Base-by-base conservation (phyloP, 176 grass and related monocot species). In the Aegilops speltoides region DNA sequence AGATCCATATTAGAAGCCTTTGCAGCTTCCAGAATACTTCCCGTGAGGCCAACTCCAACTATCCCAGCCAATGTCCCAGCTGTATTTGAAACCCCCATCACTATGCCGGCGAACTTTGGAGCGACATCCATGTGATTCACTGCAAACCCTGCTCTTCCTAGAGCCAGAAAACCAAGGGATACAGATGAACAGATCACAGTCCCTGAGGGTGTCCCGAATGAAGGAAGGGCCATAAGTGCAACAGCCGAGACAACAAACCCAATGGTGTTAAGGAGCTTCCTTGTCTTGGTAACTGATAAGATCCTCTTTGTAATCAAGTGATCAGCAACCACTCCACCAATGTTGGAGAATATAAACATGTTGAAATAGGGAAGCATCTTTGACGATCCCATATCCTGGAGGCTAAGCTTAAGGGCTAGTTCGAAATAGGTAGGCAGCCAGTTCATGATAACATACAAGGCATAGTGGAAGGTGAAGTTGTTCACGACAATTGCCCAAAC, bases 401-500 rank as follows among this genome's bases (percentile, higher is more conserved):
- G 41, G 43, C 73, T 76, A 1, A 76, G 73, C 73, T 76, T 76
- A 8, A 76, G 73, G 41, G 73, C 73, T 6, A 76, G 17, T 19
- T 76, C 73, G 15, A 50, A 76, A 50, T 76, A 76, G 8, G 73
- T 76, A 52, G 73, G 73, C 15, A 76, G 73, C 73, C 73, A 76
- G 43, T 76, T 76, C 73, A 76, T 76, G 43, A 76, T 76, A 52
- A 76, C 73, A 76, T 76, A 76, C 73, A 76, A 76, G 43, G 73
- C 73, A 48, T 75, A 75, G 23, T 75, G 72, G 72, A 76, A 76
- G 43, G 73, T 76, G 43, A 76, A 76, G 24, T 76, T 76, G 73
- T 76, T 76, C 73, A 76, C 73, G 0, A 76, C 73, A 52, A 76
- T 76, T 50, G 73, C 73, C 73, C 73, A 76, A 76, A 76, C 73